Conservation (phyloP, 805 yeast species). For the Deakozyma indianensis region DNA sequence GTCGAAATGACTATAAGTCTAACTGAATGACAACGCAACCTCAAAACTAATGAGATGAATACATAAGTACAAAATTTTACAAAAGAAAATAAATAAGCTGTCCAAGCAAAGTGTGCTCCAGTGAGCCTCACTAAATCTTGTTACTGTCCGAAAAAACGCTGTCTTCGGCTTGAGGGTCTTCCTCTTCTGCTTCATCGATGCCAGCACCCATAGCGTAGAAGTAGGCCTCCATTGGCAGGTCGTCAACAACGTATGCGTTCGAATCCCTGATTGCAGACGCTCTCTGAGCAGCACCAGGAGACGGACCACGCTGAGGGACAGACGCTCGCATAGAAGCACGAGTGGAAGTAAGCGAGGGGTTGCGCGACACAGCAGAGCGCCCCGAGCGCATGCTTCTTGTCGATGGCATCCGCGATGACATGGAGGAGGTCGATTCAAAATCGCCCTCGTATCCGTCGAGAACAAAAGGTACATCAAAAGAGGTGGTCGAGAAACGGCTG, state of each 20-base stretch:
- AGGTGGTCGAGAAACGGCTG: not conserved
- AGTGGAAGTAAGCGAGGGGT: not conserved
- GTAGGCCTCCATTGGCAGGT: not conserved
- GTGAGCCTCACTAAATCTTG: not conserved
- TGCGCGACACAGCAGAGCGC: not conserved
- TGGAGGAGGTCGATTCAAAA: not conserved
- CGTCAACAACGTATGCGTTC: not conserved
- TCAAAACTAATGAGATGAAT: no score
- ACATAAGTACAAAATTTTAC: no score
- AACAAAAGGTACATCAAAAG: not conserved
- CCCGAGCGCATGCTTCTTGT: not conserved
- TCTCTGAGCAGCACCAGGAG: not conserved
- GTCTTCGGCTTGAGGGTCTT: not conserved
- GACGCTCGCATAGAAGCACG: not conserved
- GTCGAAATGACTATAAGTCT: no score
- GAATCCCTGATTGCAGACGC: not conserved
- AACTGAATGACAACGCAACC: no score
- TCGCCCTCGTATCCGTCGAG: constrained; percentile 1
- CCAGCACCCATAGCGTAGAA: not conserved
- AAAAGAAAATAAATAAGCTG: not conserved
- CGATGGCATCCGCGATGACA: not conserved
- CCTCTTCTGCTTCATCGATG: not conserved
- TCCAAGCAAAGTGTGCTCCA: no score
- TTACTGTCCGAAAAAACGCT: constrained; percentile 1
- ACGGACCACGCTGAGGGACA: not conserved